Evolutionary conservation across 2,329 filamentous ascomycete genomes (phyloP).

Genomic region (Geosmithia morbida): DNA sequence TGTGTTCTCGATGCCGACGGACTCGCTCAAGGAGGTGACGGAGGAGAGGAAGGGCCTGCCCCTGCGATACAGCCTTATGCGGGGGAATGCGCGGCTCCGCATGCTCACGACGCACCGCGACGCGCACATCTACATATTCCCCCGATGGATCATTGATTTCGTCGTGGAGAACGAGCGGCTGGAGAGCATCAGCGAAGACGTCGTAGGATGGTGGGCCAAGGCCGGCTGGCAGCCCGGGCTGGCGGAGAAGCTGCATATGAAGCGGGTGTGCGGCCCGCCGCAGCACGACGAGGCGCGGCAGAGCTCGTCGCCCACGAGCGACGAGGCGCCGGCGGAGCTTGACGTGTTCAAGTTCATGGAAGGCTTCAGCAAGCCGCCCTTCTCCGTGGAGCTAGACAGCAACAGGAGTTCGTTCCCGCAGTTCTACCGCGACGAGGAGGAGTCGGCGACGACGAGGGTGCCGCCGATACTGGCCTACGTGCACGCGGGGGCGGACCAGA

Average conservation of each 20-base stretch:
- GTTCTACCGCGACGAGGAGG: background rate
- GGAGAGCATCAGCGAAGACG: constrained; percentile 80
- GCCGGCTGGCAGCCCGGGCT: constrained; percentile 79
- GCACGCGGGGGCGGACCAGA: constrained; percentile 39
- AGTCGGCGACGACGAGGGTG: constrained; percentile 21
- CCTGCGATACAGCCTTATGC: constrained; percentile 61
- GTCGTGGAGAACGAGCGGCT: constrained; percentile 66
- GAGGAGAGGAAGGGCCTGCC: constrained; percentile 62
- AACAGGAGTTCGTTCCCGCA: background rate
- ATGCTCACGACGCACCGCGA: constrained; percentile 79
- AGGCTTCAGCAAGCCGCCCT: background rate
- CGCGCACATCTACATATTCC: constrained; percentile 89
- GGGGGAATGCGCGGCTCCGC: constrained; percentile 59
- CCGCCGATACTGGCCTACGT: constrained; percentile 74
- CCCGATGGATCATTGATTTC: constrained; percentile 80
- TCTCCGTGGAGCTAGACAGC: background rate
- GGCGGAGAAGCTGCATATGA: constrained; percentile 60
- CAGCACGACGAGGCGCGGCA: constrained; percentile 4
- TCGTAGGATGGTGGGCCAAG: constrained; percentile 93
- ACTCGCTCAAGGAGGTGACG: constrained; percentile 71
- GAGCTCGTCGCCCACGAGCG: constrained; percentile 9
- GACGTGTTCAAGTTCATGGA: background rate
- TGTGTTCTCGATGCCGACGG: constrained; percentile 76
- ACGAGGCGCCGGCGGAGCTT: background rate
- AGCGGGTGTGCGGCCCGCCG: constrained; percentile 37